Percentiles rank a stretch among this genome's conserved stretches.
Evolutionary conservation across 2,329 filamentous ascomycete genomes (phyloP).

Genomic region (Scorias spongiosa): DNA sequence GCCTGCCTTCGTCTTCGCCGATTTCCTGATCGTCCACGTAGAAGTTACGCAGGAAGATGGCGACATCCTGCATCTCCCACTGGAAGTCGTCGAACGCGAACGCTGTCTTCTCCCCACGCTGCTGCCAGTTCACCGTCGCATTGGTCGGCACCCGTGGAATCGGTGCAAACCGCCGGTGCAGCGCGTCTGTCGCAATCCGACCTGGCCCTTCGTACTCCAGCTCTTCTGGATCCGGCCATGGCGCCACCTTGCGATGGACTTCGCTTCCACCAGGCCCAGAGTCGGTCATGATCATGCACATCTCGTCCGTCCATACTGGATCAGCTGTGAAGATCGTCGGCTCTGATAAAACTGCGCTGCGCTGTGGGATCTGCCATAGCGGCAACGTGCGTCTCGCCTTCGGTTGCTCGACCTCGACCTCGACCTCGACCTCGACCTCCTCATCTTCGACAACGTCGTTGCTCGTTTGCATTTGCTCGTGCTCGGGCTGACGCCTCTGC

Average conservation of each 20-base stretch:
- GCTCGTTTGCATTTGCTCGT: background rate
- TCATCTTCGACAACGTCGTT: too few species aligned
- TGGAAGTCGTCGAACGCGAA: constrained; percentile 24
- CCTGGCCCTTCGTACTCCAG: constrained; percentile 34
- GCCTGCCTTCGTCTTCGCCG: constrained; percentile 7
- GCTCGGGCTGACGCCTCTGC: background rate
- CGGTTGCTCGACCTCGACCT: background rate
- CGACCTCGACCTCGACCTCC: background rate
- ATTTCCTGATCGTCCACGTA: constrained; percentile 9
- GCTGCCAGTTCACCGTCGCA: constrained; percentile 26
- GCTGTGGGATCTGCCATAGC: background rate
- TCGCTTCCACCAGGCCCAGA: constrained; percentile 8
- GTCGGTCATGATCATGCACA: constrained; percentile 17
- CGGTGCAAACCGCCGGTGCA: constrained; percentile 28
- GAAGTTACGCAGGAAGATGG: constrained; percentile 7
- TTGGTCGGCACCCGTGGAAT: constrained; percentile 28
- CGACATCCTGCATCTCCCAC: constrained; percentile 4
- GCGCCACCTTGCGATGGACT: constrained; percentile 11
- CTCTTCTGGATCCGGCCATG: constrained; percentile 27
- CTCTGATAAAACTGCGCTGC: constrained; percentile 19
- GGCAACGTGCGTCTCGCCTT: background rate
- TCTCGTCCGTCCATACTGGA: constrained; percentile 1
- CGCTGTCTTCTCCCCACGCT: constrained; percentile 23
- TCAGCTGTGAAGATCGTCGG: constrained; percentile 22
- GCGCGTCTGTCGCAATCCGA: constrained; percentile 28